These are phyloP conservation scores for Rostrohypoxylon terebratum DNA, from an alignment of 495 filamentous ascomycete genomes.

Conservation along the genomic window DNA sequence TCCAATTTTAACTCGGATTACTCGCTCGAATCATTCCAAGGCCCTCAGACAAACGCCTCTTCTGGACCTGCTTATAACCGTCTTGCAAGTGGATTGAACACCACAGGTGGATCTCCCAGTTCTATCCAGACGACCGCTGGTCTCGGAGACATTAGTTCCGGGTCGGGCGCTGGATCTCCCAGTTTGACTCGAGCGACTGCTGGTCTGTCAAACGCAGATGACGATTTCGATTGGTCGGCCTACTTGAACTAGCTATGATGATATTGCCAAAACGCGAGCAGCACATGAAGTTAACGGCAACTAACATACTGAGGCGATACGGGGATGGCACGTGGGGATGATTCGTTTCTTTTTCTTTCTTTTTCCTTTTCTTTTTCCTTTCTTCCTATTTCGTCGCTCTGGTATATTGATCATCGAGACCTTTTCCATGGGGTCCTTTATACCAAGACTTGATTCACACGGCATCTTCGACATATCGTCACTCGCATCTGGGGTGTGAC, in stretches of 20 bases:
- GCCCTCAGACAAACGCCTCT: no score
- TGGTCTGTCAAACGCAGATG: no score
- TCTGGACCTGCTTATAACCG: no score
- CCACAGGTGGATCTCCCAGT: neutral
- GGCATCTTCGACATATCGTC: neutral
- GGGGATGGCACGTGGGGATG: neutral
- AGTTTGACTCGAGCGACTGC: no score
- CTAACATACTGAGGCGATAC: neutral
- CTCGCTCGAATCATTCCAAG: no score
- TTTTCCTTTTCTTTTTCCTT: neutral
- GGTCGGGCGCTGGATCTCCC: no score
- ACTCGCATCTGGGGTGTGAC: neutral
- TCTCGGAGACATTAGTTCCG: neutral
- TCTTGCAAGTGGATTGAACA: neutral
- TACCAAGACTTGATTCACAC: neutral
- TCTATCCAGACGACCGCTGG: neutral
- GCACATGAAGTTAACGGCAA: neutral
- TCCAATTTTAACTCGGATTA: no score
- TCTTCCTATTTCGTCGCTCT: neutral
- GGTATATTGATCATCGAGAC: neutral
- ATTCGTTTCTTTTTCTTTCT: neutral
- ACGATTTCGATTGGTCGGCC: neutral
- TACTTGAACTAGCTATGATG: neutral
- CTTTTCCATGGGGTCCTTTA: neutral
- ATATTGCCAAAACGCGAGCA: neutral